A percentile compares a stretch with the other conserved stretches of the same genome.
phyloP scores from a whole-genome alignment of 2,329 filamentous ascomycete species.

The Pseudogymnoascus sp. region DNA sequence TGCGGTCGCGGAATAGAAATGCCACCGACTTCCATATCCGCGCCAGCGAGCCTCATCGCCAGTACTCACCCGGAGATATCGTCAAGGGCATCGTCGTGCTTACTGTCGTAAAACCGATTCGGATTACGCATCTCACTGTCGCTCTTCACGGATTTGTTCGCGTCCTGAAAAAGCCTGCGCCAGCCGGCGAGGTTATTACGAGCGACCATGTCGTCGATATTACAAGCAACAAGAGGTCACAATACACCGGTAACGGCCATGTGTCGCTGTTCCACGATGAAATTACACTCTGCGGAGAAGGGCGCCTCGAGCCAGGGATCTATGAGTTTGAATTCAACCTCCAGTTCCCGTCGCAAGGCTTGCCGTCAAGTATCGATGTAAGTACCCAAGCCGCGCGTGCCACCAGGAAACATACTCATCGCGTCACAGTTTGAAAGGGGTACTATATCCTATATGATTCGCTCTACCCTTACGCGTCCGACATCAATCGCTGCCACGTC shows the following conservation, averaged over 20 bases:
- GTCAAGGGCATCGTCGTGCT: slow-evolving; percentile 66
- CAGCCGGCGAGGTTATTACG: slow-evolving; percentile 41
- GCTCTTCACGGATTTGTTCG: slow-evolving; percentile 71
- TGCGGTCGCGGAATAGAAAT: slow-evolving; percentile 47
- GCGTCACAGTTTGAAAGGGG: slow-evolving; percentile 77
- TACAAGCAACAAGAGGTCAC: slow-evolving; percentile 33
- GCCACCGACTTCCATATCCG: slow-evolving; percentile 72
- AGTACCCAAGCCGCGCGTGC: slow-evolving; percentile 30
- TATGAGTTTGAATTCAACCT: slow-evolving; percentile 76
- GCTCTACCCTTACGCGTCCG: slow-evolving; percentile 80
- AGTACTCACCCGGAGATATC: slow-evolving; percentile 67
- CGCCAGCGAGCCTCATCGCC: slow-evolving; percentile 68
- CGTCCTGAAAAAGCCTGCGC: slow-evolving; percentile 62
- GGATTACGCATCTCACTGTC: slow-evolving; percentile 74
- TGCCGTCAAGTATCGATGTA: slow-evolving; percentile 95
- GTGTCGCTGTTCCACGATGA: slow-evolving; percentile 80
- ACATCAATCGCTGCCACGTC: slow-evolving; percentile 75
- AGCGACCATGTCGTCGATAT: slow-evolving; percentile 30
- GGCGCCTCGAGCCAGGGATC: slow-evolving; percentile 62
- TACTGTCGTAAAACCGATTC: slow-evolving; percentile 63
- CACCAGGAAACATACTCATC: neutral
- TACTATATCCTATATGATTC: slow-evolving; percentile 84
- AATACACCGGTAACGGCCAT: slow-evolving; percentile 68
- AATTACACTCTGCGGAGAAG: slow-evolving; percentile 70
- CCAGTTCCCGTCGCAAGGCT: slow-evolving; percentile 57